Evolutionary conservation across 768 basidiomycete species (phyloP).

Genomic region (Pleurotus pulmonarius): DNA sequence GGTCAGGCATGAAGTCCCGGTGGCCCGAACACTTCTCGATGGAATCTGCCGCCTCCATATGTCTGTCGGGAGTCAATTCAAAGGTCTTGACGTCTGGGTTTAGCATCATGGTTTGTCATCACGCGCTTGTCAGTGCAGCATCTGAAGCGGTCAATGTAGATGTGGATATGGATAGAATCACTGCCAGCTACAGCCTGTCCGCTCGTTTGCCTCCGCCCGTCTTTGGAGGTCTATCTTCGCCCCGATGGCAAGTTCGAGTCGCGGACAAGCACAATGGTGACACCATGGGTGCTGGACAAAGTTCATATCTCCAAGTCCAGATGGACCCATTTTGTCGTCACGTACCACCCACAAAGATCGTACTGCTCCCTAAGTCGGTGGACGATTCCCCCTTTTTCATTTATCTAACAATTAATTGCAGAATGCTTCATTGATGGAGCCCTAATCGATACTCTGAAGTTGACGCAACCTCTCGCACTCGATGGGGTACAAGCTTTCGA

Average conservation of each 20-base stretch:
- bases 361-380: slow-evolving; percentile 1
- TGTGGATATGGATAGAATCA: slow-evolving; percentile 46
- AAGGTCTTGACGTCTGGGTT: slow-evolving; percentile 63
- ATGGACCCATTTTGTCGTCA: slow-evolving; percentile 72
- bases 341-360: slow-evolving; percentile 57
- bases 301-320: slow-evolving; percentile 47
- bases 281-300: slow-evolving; percentile 40
- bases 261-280: slow-evolving; percentile 31
- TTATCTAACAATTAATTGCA: slow-evolving; percentile 20
- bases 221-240: slow-evolving; percentile 43
- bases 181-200: slow-evolving; percentile 28
- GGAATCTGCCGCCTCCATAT: slow-evolving; percentile 50
- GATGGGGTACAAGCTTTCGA: slow-evolving; percentile 38
- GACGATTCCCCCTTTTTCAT: neutral
- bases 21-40: slow-evolving; percentile 81
- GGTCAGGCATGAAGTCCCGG: slow-evolving; percentile 65
- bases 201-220: slow-evolving; percentile 33
- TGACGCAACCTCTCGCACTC: slow-evolving; percentile 45
- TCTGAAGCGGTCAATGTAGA: slow-evolving; percentile 22
- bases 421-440: slow-evolving; percentile 76
- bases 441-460: slow-evolving; percentile 58
- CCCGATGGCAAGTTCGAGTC: slow-evolving; percentile 58
- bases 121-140: neutral
- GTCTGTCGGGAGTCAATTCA: slow-evolving; percentile 41
- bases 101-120: slow-evolving; percentile 59